Evolutionary conservation across 306 rosid species (phyloP), one percentile per base, ranked within the genome.

Genomic region (Arachis stenosperma): DNA sequence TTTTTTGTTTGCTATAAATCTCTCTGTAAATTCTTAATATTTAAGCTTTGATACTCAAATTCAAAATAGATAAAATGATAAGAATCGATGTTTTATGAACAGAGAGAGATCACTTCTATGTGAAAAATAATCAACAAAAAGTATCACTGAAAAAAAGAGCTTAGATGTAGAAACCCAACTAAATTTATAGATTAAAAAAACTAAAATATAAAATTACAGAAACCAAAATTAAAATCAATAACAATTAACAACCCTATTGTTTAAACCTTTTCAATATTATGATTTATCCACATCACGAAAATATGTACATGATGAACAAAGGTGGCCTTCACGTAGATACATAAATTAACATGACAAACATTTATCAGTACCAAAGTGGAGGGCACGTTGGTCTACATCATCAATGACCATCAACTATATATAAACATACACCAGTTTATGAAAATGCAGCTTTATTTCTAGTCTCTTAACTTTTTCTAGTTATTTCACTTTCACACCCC

Each of bases 301-400:
- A 27, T 11, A 41, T 53, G 52, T 44, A 42, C 54, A 59, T 60
- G 52, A 37, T 15, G 1, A 63, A 33, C 37, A 33, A 67, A 77
- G 52, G 79, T 89, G 91, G 88, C 12, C 74, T 68, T 81, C 96
- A 84, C 92, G 96, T 83, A 69, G 8, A 51, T 7, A 54, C 2
- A n/a, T 40, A 2, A 33, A 42, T 37, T 4, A 53, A 73, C 55
- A 57, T 65, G 27, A 22, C 27, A 56, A 69, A 68, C 37, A 73
- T 41, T 43, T 70, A 77, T 85, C 80, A 78, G 79, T 77, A 77
- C 50, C 86, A 75, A 69, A 70, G 81, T 78, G 77, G 84, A 75
- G 67, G 69, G 83, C 90, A 92, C 91, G 97, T 88, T 77, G 70
- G 67, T 62, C 42, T 55, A 46, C 65, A 30, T 30, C 8, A 61